These are phyloP conservation scores for Fraxinus latifolia DNA, from an alignment of 305 asterid species.

Conservation along the genomic window DNA sequence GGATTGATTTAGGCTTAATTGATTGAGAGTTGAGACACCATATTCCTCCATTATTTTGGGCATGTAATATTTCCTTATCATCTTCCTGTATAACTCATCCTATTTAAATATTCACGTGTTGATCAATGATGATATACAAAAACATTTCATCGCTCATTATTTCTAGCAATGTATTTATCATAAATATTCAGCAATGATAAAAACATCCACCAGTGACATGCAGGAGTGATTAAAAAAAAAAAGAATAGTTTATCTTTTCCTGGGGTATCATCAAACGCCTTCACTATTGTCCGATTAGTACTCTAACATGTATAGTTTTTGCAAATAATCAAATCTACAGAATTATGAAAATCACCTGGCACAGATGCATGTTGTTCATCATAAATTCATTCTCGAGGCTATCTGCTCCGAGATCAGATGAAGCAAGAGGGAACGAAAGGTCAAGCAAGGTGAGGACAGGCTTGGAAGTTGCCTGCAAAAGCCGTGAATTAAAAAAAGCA, in stretches of 20 bases:
- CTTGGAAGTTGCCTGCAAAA: conserved; percentile 74
- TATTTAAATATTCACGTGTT: not conserved
- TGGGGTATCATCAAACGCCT: not conserved
- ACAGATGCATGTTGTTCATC: conserved; percentile 69
- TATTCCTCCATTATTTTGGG: not conserved
- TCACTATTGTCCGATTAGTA: not conserved
- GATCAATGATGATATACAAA: not conserved
- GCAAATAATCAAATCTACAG: conserved; percentile 18
- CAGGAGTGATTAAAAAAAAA: not conserved
- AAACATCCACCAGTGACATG: not conserved
- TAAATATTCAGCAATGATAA: not conserved
- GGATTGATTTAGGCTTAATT: not conserved
- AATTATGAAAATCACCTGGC: conserved; percentile 43
- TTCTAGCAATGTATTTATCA: not conserved
- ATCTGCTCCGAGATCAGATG: conserved; percentile 96
- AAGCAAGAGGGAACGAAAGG: conserved; percentile 83
- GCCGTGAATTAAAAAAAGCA: conserved; percentile 15
- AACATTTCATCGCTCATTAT: not conserved
- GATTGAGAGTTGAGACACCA: not conserved
- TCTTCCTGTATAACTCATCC: not conserved
- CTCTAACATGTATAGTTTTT: not conserved
- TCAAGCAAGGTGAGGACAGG: conserved; percentile 80
- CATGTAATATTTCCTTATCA: not conserved
- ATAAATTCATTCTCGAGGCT: conserved; percentile 88
- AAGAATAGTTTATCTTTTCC: not conserved